phyloP scores from a whole-genome alignment of 441 rosid genomes.

The Geranium incanum region DNA sequence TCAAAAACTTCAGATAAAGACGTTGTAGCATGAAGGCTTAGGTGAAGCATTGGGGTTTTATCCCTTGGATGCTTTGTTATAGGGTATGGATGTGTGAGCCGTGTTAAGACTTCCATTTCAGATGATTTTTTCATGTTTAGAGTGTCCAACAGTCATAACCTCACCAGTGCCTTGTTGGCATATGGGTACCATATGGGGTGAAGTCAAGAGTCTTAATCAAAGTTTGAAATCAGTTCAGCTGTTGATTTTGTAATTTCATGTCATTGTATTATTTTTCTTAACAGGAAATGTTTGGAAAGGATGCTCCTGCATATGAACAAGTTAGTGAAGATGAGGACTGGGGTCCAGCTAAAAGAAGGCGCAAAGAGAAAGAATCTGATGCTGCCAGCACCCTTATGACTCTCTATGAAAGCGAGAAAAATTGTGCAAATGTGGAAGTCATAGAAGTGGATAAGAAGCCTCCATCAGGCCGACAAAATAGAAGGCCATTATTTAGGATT shows the following conservation, averaged over 20 bases:
- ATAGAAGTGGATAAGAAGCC: constrained; percentile 29
- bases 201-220: background rate
- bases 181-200: constrained; percentile 1
- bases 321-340: constrained; percentile 96
- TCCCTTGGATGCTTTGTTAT: background rate
- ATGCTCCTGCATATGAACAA: constrained; percentile 59
- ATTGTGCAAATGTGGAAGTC: constrained; percentile 25
- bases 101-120: background rate
- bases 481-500: constrained; percentile 57
- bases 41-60: background rate
- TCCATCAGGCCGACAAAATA: constrained; percentile 37
- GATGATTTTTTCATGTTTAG: background rate
- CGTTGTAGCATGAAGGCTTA: background rate
- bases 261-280: constrained; percentile 15
- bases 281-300: constrained; percentile 98
- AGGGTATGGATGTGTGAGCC: background rate
- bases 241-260: constrained; percentile 9
- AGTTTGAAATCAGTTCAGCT: background rate
- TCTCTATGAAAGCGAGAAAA: constrained; percentile 50
- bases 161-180: background rate
- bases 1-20: background rate
- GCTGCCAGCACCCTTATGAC: constrained; percentile 66
- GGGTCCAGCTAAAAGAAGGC: constrained; percentile 83
- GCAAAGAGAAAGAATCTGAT: constrained; percentile 72
- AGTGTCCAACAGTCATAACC: background rate